Conservation (phyloP, 331 rosid species). For the Spiraea crenata region DNA sequence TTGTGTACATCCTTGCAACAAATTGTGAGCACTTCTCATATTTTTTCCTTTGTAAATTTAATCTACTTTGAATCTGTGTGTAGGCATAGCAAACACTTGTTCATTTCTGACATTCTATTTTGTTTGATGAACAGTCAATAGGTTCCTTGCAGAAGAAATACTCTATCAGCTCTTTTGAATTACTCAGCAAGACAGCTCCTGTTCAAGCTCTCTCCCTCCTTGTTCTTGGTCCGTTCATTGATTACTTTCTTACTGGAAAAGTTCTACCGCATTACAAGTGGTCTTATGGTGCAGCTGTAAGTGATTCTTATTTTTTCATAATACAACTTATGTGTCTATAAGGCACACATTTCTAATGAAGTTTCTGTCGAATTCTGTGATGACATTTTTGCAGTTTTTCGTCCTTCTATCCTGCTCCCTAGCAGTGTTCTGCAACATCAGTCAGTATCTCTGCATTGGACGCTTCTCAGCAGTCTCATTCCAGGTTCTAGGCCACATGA, state of each 20-base stretch:
- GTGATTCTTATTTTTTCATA: slow-evolving; percentile 7
- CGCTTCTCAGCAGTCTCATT: slow-evolving; percentile 54
- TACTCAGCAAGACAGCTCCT: slow-evolving; percentile 54
- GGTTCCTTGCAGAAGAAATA: slow-evolving; percentile 56
- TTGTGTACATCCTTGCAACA: slow-evolving; percentile 48
- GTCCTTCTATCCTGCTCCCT: slow-evolving; percentile 46
- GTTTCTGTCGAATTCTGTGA: neutral
- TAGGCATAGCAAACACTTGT: neutral
- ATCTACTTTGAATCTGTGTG: neutral
- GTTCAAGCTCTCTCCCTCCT: slow-evolving; percentile 53
- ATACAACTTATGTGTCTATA: neutral
- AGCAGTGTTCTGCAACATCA: slow-evolving; percentile 55
- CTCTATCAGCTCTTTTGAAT: slow-evolving; percentile 53
- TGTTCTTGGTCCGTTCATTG: slow-evolving; percentile 43
- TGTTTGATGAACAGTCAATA: slow-evolving; percentile 34
- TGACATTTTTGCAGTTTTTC: slow-evolving; percentile 36
- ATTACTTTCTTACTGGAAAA: slow-evolving; percentile 43
- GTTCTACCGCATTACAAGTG: slow-evolving; percentile 27
- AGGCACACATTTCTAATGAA: neutral
- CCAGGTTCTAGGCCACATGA: slow-evolving; percentile 59
- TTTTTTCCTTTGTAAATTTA: neutral
- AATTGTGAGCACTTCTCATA: slow-evolving; percentile 33
- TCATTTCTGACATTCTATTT: neutral
- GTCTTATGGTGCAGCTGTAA: slow-evolving; percentile 35
- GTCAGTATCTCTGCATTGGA: slow-evolving; percentile 56